Conservation (phyloP, 2,329 filamentous ascomycete species). For the Aspergillus pseudoterreus region DNA sequence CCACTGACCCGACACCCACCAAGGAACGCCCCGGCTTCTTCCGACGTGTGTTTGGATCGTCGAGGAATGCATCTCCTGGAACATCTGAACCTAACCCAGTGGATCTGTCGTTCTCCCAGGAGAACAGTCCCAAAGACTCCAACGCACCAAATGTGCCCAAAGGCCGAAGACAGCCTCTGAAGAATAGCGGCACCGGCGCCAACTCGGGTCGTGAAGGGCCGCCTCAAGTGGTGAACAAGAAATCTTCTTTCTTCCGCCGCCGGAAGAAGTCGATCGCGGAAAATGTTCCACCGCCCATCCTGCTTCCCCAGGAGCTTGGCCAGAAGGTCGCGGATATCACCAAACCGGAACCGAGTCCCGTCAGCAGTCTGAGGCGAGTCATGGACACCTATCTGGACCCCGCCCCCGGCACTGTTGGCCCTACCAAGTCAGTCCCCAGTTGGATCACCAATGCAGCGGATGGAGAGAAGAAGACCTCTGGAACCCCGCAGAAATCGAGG, state of each 20-base stretch:
- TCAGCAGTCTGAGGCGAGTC: conserved; percentile 76
- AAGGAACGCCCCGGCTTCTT: conserved; percentile 86
- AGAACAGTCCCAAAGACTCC: conserved; percentile 23
- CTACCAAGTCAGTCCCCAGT: conserved; percentile 21
- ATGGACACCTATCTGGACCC: conserved; percentile 78
- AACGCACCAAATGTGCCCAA: conserved; percentile 19
- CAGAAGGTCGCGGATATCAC: conserved; percentile 29
- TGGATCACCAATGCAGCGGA: conserved; percentile 16
- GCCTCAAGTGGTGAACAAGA: conserved; percentile 72
- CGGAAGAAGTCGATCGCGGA: conserved; percentile 87
- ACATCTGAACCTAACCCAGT: conserved; percentile 17
- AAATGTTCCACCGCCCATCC: conserved; percentile 56
- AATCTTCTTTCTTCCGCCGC: conserved; percentile 89
- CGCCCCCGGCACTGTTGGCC: conserved; percentile 14
- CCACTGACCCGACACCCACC: conserved; percentile 42
- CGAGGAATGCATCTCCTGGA: conserved; percentile 50
- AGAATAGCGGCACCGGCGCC: conserved; percentile 19
- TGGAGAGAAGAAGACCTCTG: conserved; percentile 15
- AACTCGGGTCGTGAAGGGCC: conserved; percentile 31
- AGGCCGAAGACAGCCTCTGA: conserved; percentile 23
- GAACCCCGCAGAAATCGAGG: conserved; percentile 18
- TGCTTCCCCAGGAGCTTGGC: conserved; percentile 43
- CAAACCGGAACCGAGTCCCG: conserved; percentile 54
- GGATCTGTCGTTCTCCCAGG: conserved; percentile 21
- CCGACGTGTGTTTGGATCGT: conserved; percentile 80